Conservation (phyloP, 2,329 filamentous ascomycete species). For the Beauveria bassiana region DNA sequence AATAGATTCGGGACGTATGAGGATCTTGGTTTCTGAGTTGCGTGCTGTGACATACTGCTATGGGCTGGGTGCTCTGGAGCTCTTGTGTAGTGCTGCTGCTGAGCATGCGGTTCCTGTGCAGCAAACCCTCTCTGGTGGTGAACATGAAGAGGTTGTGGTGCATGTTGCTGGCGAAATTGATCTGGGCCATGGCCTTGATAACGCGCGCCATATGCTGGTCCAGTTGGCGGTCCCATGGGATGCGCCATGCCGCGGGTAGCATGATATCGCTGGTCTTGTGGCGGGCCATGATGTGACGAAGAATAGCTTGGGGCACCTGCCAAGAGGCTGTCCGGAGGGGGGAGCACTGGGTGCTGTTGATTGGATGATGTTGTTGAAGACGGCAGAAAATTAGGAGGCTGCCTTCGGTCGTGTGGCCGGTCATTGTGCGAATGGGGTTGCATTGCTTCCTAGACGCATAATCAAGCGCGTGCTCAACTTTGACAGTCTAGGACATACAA, state of each 20-base stretch:
- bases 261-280: not conserved
- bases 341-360: conserved; percentile 22
- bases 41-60: not conserved
- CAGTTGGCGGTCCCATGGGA: not conserved
- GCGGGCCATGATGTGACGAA: not conserved
- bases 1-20: conserved; percentile 21
- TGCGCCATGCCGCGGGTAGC: not conserved
- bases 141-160: not conserved
- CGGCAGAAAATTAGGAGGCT: not conserved
- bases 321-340: conserved; percentile 20
- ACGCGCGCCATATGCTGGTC: not conserved
- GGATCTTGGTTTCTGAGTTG: not conserved
- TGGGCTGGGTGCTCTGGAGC: not conserved
- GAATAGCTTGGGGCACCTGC: conserved; percentile 15
- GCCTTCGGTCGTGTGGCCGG: conserved; percentile 4
- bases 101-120: conserved; percentile 1
- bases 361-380: conserved; percentile 7
- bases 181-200: not conserved
- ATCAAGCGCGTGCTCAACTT: not conserved
- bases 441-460: conserved; percentile 4
- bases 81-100: conserved; percentile 1
- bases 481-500: not conserved
- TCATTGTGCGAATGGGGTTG: conserved; percentile 11
- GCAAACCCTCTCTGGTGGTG: not conserved
- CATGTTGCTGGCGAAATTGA: conserved; percentile 1